Conservation (phyloP, 495 filamentous ascomycete genomes). For the Cenococcum geophilum region DNA sequence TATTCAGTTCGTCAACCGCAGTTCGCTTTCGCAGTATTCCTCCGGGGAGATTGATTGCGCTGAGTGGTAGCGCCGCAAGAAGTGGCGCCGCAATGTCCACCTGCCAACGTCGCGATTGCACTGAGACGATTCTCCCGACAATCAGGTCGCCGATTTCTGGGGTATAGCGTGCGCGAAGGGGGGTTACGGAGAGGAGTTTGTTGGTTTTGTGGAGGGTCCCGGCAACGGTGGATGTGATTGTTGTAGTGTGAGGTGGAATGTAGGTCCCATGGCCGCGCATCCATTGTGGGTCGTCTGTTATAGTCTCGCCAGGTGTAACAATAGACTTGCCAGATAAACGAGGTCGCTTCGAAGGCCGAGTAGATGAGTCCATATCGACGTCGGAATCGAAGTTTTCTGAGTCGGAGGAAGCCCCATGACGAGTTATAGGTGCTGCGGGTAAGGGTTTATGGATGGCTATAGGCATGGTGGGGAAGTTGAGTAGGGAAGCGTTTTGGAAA, state of each 20-base stretch:
- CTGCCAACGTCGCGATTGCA: slow-evolving; percentile 83
- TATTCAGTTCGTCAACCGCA: slow-evolving; percentile 90
- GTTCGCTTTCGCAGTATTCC: slow-evolving; percentile 87
- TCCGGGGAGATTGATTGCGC: slow-evolving; percentile 87
- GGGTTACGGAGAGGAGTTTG: slow-evolving; percentile 85
- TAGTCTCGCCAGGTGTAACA: slow-evolving; percentile 82
- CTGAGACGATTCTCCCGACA: slow-evolving; percentile 86
- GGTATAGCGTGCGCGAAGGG: slow-evolving; percentile 85
- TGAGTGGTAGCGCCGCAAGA: slow-evolving; percentile 74
- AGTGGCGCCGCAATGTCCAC: slow-evolving; percentile 84
- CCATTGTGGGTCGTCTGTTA: slow-evolving; percentile 92
- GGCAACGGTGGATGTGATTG: slow-evolving; percentile 79
- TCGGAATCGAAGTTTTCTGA: slow-evolving; percentile 51
- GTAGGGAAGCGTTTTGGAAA: not conserved
- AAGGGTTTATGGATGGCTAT: slow-evolving; percentile 72
- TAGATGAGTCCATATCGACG: slow-evolving; percentile 48
- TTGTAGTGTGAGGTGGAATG: slow-evolving; percentile 50
- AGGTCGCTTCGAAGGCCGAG: slow-evolving; percentile 41
- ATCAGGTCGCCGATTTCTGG: slow-evolving; percentile 95
- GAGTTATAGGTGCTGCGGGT: slow-evolving; percentile 32
- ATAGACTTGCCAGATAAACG: slow-evolving; percentile 42
- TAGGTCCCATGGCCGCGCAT: slow-evolving; percentile 84
- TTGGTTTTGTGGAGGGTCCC: slow-evolving; percentile 87
- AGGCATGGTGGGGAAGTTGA: slow-evolving; percentile 52
- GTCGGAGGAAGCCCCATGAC: slow-evolving; percentile 33